Conservation (phyloP, 352 stramenopile genomes). For the Phytophthora syringae region DNA sequence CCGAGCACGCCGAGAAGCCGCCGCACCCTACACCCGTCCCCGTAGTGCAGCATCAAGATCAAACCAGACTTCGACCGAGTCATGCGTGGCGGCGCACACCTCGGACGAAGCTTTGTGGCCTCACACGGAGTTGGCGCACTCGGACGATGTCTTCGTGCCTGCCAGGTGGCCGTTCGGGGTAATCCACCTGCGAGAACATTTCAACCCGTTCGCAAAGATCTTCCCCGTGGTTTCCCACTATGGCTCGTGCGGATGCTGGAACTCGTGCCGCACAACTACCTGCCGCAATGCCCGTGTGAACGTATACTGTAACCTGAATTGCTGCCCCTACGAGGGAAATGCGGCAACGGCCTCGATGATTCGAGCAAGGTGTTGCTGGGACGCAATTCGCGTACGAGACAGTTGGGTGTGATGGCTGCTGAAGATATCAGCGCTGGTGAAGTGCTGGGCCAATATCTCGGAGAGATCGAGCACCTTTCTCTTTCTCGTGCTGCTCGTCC, state of each 20-base stretch:
- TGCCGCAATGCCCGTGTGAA: conserved; percentile 7
- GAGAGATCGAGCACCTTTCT: conserved; percentile 9
- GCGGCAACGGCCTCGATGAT: conserved; percentile 11
- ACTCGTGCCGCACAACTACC: background rate
- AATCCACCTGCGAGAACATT: conserved; percentile 2
- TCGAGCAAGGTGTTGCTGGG: conserved; percentile 1
- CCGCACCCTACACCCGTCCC: background rate
- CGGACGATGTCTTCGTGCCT: background rate
- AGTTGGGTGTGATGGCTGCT: background rate
- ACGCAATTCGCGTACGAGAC: background rate
- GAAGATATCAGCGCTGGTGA: conserved; percentile 5
- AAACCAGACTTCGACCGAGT: background rate
- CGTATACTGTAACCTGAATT: conserved; percentile 11
- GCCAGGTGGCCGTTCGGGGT: background rate
- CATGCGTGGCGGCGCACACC: background rate
- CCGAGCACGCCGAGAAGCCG: no score
- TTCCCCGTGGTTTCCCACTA: background rate
- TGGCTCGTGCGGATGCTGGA: conserved; percentile 5
- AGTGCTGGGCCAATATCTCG: conserved; percentile 10
- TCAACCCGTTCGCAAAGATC: background rate
- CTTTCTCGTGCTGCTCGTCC: background rate
- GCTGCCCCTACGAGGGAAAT: conserved; percentile 10
- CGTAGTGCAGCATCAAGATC: background rate
- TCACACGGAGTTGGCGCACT: background rate
- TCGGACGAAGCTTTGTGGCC: background rate